Evolutionary conservation across 225 moss, liverwort and hornwort species (phyloP), one percentile per base, ranked within the genome.

Genomic region (Antitrichia curtipendula): DNA sequence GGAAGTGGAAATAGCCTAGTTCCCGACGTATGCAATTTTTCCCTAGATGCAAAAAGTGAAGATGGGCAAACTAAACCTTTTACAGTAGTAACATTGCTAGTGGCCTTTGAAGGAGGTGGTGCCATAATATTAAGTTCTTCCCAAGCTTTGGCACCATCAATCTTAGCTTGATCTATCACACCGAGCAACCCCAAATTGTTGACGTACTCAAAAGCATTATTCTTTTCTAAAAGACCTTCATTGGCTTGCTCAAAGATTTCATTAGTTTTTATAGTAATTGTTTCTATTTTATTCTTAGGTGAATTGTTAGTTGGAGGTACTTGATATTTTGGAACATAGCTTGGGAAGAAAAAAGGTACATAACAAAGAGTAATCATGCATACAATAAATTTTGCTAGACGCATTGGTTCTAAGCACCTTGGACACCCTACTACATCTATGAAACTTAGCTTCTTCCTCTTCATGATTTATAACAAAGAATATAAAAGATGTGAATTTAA

Each of bases 121-220:
- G 58, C 84, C 6, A 60, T 53, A 76, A 52, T 36, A 72, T 86
- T 84, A 60, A 92, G 58, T 49, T 94, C 92, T 81, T 88, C 49
- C 92, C 91, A 92, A 52, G 88, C 91, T 86, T 86, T 92, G 80
- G 75, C 64, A 76, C 93, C 93, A 38, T 85, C 86, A 57, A 6
- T 82, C 87, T 90, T 91, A 12, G 89, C 91, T 43, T 1, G 56
- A n/a, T 90, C 65, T 47, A 90, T 85, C 56, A 87, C 87, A 65
- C 75, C 53, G 43, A 28, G 7, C 27, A 93, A 83, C 1, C 58
- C 56, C 4, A 43, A 72, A 70, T 75, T 60, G 25, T 74, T 78
- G 20, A 75, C 59, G 43, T 81, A 86, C 3, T 24, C 31, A 40
- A 60, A 60, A 13, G 1, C 6, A 18, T 28, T 17, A 1, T 12